Evolutionary conservation across 768 basidiomycete genomes (phyloP).

Genomic region (Tulasnella sp.): DNA sequence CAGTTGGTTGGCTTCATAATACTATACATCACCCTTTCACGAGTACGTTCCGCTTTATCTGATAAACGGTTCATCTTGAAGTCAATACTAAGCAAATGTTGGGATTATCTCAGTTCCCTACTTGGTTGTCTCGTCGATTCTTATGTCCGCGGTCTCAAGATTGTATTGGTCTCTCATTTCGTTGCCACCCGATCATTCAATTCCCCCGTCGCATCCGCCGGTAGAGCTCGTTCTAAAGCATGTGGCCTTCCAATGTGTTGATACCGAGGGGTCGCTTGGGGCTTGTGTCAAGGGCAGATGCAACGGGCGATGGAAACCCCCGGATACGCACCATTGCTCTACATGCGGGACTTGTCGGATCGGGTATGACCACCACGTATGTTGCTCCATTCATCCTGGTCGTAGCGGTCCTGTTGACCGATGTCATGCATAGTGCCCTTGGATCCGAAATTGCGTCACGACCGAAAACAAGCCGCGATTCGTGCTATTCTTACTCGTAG

Average conservation of each 20-base stretch:
- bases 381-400: background rate
- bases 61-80: no score
- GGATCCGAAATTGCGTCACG: conserved; percentile 15
- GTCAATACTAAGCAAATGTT: no score
- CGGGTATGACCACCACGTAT: conserved; percentile 13
- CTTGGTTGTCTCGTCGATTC: no score
- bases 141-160: no score
- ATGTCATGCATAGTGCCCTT: background rate
- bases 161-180: no score
- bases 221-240: background rate
- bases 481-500: background rate
- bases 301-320: conserved; percentile 15
- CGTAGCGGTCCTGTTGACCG: background rate
- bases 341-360: background rate
- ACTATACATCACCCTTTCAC: no score
- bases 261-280: background rate
- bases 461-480: background rate
- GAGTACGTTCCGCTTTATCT: no score
- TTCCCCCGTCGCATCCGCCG: background rate
- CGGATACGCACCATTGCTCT: conserved; percentile 10
- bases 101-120: no score
- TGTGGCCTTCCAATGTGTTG: background rate
- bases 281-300: background rate
- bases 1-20: no score
- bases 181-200: background rate